Conservation (phyloP, 2,329 filamentous ascomycete species). For the Ceratocystis huliohia region DNA sequence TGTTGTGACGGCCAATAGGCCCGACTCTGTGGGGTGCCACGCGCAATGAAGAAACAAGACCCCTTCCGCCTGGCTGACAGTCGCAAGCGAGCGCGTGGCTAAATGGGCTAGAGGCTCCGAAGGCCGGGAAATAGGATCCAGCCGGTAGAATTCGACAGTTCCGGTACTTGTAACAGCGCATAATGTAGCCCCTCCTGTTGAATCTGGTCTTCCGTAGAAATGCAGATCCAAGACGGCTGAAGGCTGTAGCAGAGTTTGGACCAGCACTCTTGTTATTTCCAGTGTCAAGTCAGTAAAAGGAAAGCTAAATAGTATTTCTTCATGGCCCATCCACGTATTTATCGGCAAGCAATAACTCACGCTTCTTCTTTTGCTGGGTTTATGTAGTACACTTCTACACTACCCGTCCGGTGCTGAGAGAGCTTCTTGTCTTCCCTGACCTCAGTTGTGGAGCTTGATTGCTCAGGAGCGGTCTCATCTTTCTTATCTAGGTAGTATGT, state of each 20-base stretch:
- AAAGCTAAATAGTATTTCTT: neutral
- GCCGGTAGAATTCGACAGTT: constrained; percentile 49
- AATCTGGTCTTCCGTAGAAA: constrained; percentile 47
- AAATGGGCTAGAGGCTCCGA: constrained; percentile 31
- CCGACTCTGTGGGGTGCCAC: constrained; percentile 50
- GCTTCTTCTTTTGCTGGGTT: constrained; percentile 10
- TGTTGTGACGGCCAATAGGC: constrained; percentile 56
- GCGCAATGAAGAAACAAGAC: constrained; percentile 56
- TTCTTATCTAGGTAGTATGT: constrained; percentile 64
- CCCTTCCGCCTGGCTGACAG: constrained; percentile 40
- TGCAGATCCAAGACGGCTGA: constrained; percentile 77
- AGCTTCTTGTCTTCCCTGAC: constrained; percentile 24
- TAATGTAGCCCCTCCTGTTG: constrained; percentile 38
- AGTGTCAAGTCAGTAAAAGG: constrained; percentile 1
- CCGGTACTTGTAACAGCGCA: constrained; percentile 70
- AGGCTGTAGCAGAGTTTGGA: constrained; percentile 49
- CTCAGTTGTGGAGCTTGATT: constrained; percentile 21
- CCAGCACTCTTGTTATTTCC: constrained; percentile 33
- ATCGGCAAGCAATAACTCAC: constrained; percentile 10
- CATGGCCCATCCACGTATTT: neutral
- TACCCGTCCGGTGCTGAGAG: constrained; percentile 56
- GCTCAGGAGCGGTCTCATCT: constrained; percentile 20
- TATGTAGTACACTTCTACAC: constrained; percentile 46
- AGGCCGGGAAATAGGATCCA: constrained; percentile 32
- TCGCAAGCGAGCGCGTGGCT: constrained; percentile 34